These are phyloP conservation scores for Crithidia thermophila DNA, from an alignment of 208 protist species.

Conservation along the genomic window DNA sequence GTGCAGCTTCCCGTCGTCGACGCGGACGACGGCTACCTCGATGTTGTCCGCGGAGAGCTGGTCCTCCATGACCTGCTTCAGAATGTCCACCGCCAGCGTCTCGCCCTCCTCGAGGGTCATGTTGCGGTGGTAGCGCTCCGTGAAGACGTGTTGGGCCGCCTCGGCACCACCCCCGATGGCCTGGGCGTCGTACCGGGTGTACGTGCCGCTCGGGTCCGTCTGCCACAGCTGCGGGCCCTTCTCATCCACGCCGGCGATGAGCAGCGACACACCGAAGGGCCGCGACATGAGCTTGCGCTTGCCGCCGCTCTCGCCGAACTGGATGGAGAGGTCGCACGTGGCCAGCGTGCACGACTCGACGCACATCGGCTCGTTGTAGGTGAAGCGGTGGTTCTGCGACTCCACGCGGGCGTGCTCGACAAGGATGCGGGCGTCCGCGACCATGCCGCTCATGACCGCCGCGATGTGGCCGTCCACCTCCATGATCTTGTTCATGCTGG, in stretches of 20 bases:
- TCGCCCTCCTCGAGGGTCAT: constrained; percentile 98
- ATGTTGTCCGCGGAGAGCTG: constrained; percentile 97
- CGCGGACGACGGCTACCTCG: constrained; percentile 94
- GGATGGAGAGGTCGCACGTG: constrained; percentile 97
- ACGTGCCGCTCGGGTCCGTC: constrained; percentile 98
- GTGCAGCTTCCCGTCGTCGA: constrained; percentile 80
- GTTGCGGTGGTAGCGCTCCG: constrained; percentile 97
- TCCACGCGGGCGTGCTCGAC: constrained; percentile 98
- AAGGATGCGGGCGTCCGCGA: constrained; percentile 98
- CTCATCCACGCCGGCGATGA: constrained; percentile 99
- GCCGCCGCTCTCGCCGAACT: constrained; percentile 96
- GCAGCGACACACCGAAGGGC: constrained; percentile 98
- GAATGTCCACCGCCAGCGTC: constrained; percentile 94
- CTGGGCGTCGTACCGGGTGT: constrained; percentile 97
- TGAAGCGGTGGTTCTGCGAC: constrained; percentile 99
- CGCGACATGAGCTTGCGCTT: constrained; percentile 94
- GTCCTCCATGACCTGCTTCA: constrained; percentile 99
- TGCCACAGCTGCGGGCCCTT: constrained; percentile 97
- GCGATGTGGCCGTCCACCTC: constrained; percentile 98
- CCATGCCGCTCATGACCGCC: constrained; percentile 97
- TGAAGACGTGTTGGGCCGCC: constrained; percentile 97
- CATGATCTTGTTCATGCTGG: constrained; percentile 98
- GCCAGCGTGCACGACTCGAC: constrained; percentile 97
- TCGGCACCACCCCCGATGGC: constrained; percentile 99
- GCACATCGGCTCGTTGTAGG: constrained; percentile 98